A percentile compares a stretch with the other conserved stretches of the same genome.
These are phyloP conservation scores for Babesia bovis DNA, from an alignment of 169 alveolate species.

Conservation along the genomic window DNA sequence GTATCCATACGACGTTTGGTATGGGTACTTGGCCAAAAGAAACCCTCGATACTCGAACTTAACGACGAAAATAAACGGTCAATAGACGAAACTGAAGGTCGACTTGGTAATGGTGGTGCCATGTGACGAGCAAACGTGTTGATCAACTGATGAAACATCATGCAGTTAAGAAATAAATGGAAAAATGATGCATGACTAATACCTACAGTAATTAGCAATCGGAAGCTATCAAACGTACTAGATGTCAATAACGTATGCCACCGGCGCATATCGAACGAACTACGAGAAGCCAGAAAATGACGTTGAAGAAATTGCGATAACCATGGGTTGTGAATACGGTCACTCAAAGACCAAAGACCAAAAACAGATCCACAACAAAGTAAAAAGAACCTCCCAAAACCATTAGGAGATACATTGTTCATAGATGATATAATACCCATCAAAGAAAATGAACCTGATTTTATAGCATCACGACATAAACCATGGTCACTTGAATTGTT, in stretches of 20 bases:
- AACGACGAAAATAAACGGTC: slow-evolving; percentile 13
- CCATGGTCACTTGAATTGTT: not conserved
- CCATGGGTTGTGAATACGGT: slow-evolving; percentile 41
- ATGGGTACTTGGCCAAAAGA: not conserved
- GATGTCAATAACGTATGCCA: slow-evolving; percentile 74
- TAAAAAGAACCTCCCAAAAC: slow-evolving; percentile 61
- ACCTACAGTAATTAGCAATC: not conserved
- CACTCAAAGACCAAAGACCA: slow-evolving; percentile 70
- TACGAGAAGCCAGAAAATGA: slow-evolving; percentile 72
- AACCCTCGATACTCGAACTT: not conserved
- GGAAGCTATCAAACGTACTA: slow-evolving; percentile 47
- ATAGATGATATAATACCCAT: slow-evolving; percentile 16
- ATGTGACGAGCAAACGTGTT: slow-evolving; percentile 31
- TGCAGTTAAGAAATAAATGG: slow-evolving; percentile 47
- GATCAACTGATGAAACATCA: slow-evolving; percentile 58
- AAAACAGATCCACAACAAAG: slow-evolving; percentile 65
- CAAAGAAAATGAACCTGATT: slow-evolving; percentile 3
- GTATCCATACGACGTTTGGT: not conserved
- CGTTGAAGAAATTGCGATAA: slow-evolving; percentile 68
- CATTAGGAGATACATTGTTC: slow-evolving; percentile 17
- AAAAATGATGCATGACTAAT: slow-evolving; percentile 56
- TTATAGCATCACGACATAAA: not conserved
- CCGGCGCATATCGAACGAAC: slow-evolving; percentile 53
- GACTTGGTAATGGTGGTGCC: slow-evolving; percentile 7
- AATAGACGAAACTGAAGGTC: not conserved